Conservation (phyloP, 2,329 filamentous ascomycete genomes). For the Monosporascus sp. region DNA sequence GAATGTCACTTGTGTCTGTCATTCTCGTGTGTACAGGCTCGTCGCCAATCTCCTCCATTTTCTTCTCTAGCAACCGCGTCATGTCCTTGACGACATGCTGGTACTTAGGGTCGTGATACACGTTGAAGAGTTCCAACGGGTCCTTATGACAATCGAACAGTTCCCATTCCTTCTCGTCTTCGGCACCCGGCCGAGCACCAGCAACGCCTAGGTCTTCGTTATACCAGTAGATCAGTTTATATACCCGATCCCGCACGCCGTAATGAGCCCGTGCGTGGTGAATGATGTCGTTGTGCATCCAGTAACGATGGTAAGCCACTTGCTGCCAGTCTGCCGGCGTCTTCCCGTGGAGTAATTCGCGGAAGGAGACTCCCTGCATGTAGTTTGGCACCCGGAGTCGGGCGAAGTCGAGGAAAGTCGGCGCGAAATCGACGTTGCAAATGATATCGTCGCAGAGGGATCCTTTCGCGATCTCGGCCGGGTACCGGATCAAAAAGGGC, state of each 20-base stretch:
- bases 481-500: constrained; percentile 47
- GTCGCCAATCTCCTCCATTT: constrained; percentile 35
- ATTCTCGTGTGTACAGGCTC: background rate
- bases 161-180: constrained; percentile 47
- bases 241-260: constrained; percentile 44
- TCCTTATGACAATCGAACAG: constrained; percentile 48
- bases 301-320: constrained; percentile 50
- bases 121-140: constrained; percentile 45
- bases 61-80: constrained; percentile 37
- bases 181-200: constrained; percentile 36
- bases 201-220: constrained; percentile 42
- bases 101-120: constrained; percentile 35
- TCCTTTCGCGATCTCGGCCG: constrained; percentile 33
- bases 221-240: constrained; percentile 55
- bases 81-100: constrained; percentile 32
- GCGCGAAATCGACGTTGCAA: constrained; percentile 50
- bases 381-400: constrained; percentile 37
- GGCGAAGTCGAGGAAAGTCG: constrained; percentile 44
- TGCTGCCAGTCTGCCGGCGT: constrained; percentile 43
- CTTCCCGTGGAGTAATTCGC: constrained; percentile 28
- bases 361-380: constrained; percentile 48
- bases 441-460: constrained; percentile 43
- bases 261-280: constrained; percentile 49
- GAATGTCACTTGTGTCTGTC: background rate
- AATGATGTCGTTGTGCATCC: constrained; percentile 49